A percentile compares a stretch with the other conserved stretches of the same genome.
These are phyloP conservation scores for Phytophthora colocasiae DNA, from an alignment of 352 stramenopile genomes.

Conservation along the genomic window DNA sequence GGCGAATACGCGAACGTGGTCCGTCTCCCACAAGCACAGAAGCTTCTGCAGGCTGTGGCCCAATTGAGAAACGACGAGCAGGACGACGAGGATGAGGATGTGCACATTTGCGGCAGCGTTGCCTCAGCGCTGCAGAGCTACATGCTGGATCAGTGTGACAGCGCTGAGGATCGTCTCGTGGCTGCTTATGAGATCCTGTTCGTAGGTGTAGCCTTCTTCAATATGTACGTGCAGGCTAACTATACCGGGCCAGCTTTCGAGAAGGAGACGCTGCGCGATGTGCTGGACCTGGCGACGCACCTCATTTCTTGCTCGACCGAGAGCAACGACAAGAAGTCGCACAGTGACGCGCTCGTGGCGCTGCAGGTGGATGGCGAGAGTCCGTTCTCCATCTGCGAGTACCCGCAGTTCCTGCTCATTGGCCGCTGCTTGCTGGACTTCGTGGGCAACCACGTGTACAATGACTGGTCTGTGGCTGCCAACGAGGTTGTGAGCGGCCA, in stretches of 20 bases:
- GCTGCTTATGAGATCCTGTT: constrained; percentile 69
- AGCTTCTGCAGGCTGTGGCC: constrained; percentile 33
- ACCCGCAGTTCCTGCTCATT: constrained; percentile 71
- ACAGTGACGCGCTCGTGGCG: constrained; percentile 63
- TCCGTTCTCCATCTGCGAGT: constrained; percentile 83
- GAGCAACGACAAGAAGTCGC: constrained; percentile 50
- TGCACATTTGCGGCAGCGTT: constrained; percentile 60
- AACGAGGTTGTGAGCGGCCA: constrained; percentile 40
- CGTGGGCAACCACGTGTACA: constrained; percentile 59
- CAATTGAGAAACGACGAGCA: constrained; percentile 24
- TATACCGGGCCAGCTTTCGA: constrained; percentile 85
- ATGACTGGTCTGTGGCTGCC: constrained; percentile 72
- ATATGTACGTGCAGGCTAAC: constrained; percentile 85
- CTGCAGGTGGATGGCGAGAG: constrained; percentile 84
- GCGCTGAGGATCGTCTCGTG: constrained; percentile 40
- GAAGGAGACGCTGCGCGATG: constrained; percentile 50
- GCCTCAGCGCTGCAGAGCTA: constrained; percentile 50
- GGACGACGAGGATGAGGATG: constrained; percentile 29
- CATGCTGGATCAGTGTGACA: constrained; percentile 41
- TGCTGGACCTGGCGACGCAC: constrained; percentile 43
- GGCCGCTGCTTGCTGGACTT: constrained; percentile 73
- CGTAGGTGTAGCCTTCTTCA: constrained; percentile 66
- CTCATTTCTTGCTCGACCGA: constrained; percentile 42
- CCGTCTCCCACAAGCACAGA: constrained; percentile 44
- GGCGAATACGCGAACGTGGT: constrained; percentile 70